Evolutionary conservation across 176 grass and related monocot genomes (phyloP).

Genomic region (Oryza rufipogon): DNA sequence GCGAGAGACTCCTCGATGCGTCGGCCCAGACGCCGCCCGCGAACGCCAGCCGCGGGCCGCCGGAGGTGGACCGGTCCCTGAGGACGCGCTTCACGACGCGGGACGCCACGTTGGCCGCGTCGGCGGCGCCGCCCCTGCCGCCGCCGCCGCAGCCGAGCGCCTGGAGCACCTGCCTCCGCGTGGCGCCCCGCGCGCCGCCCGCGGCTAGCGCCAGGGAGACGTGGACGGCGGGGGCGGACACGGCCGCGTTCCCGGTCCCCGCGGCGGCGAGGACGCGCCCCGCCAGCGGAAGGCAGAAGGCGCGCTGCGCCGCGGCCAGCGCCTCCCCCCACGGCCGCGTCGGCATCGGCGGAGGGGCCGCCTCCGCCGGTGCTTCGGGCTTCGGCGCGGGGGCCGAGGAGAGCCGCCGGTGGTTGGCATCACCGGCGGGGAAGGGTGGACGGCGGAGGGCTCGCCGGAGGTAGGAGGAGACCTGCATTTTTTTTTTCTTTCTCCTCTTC

Average conservation of each 20-base stretch:
- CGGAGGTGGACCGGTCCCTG: slow-evolving; percentile 42
- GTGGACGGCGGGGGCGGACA: slow-evolving; percentile 30
- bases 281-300: slow-evolving; percentile 48
- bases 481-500: too few species aligned
- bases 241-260: slow-evolving; percentile 38
- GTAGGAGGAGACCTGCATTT: slow-evolving; percentile 32
- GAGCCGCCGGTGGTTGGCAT: background rate
- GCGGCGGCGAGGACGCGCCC: slow-evolving; percentile 43
- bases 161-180: slow-evolving; percentile 43
- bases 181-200: slow-evolving; percentile 45
- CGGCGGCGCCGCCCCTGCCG: slow-evolving; percentile 36
- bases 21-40: slow-evolving; percentile 46
- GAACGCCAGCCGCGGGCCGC: slow-evolving; percentile 42
- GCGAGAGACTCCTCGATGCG: slow-evolving; percentile 23
- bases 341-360: slow-evolving; percentile 16
- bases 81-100: slow-evolving; percentile 55
- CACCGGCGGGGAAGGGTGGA: background rate
- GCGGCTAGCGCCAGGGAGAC: slow-evolving; percentile 41
- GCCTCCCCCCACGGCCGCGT: slow-evolving; percentile 52
- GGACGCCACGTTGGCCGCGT: slow-evolving; percentile 47
- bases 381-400: background rate
- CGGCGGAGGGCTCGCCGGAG: slow-evolving; percentile 46
- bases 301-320: slow-evolving; percentile 36
- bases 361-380: background rate
- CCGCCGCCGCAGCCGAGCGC: slow-evolving; percentile 41